These are phyloP conservation scores for Musa beccarii DNA, from an alignment of 176 grass and related monocot species.

Conservation along the genomic window DNA sequence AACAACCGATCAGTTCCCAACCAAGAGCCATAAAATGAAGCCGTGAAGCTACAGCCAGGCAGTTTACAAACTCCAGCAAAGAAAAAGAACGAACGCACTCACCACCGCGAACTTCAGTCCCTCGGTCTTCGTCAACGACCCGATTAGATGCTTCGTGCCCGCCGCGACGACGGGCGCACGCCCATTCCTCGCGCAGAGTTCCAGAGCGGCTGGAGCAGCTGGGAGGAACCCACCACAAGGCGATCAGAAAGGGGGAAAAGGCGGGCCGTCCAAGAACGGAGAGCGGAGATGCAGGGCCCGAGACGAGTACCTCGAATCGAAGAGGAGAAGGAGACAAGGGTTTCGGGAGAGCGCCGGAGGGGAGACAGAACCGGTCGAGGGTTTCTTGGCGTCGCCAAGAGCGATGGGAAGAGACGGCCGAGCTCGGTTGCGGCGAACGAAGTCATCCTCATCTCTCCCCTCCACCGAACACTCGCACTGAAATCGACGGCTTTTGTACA, in stretches of 20 bases:
- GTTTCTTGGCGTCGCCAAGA: not conserved
- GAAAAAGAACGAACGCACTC: constrained; percentile 7
- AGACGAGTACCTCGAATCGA: constrained; percentile 9
- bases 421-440: not conserved
- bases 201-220: not conserved
- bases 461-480: not conserved
- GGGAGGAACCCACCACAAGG: not conserved
- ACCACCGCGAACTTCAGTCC: constrained; percentile 75
- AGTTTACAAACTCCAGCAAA: not conserved
- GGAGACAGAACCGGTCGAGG: not conserved
- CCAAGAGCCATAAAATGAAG: not conserved
- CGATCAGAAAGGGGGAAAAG: not conserved
- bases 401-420: not conserved
- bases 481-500: not conserved
- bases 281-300: not conserved
- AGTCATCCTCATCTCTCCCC: not conserved
- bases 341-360: not conserved
- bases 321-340: not conserved
- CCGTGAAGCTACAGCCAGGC: too few relatives aligned
- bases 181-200: constrained; percentile 6
- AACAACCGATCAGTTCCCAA: not conserved
- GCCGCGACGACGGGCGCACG: constrained; percentile 19
- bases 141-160: constrained; percentile 56
- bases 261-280: too few relatives aligned
- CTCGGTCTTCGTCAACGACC: constrained; percentile 56